These are phyloP conservation scores for Apiospora marii DNA, from an alignment of 2,329 filamentous ascomycete genomes.

Conservation along the genomic window DNA sequence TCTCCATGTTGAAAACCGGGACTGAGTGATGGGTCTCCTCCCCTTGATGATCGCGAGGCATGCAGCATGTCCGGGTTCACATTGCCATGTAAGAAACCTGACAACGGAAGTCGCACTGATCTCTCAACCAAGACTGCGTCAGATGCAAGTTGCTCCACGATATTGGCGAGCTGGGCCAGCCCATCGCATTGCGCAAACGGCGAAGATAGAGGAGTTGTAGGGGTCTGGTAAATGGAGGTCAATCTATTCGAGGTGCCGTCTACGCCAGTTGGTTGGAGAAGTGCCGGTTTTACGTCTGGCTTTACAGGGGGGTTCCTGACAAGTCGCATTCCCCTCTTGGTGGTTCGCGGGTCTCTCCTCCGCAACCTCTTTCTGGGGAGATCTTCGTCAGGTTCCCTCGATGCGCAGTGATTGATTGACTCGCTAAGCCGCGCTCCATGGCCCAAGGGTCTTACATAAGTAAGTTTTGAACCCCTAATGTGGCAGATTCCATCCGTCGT, in stretches of 20 bases:
- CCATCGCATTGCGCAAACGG: not conserved
- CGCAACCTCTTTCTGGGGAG: constrained; percentile 20
- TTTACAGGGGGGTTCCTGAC: constrained; percentile 13
- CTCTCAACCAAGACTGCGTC: not conserved
- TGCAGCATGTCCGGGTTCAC: not conserved
- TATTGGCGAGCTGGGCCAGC: not conserved
- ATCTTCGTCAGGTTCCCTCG: not conserved
- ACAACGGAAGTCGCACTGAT: not conserved
- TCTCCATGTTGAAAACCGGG: not conserved
- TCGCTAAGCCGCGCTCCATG: not conserved
- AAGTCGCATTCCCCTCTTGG: constrained; percentile 1
- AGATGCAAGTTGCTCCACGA: not conserved
- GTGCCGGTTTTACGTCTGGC: not conserved
- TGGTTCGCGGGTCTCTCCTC: constrained; percentile 7
- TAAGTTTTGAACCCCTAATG: not conserved
- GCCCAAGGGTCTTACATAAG: not conserved
- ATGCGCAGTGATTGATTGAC: not conserved
- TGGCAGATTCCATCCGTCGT: not conserved
- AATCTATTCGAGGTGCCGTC: constrained; percentile 21
- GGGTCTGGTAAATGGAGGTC: not conserved
- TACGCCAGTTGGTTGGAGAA: not conserved
- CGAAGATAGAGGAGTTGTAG: not conserved
- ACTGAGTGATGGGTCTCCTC: not conserved
- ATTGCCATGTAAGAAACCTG: too few species aligned
- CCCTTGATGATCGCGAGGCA: not conserved